phyloP scores from a whole-genome alignment of 108 stramenopile genomes.

The Fistulifera solaris region DNA sequence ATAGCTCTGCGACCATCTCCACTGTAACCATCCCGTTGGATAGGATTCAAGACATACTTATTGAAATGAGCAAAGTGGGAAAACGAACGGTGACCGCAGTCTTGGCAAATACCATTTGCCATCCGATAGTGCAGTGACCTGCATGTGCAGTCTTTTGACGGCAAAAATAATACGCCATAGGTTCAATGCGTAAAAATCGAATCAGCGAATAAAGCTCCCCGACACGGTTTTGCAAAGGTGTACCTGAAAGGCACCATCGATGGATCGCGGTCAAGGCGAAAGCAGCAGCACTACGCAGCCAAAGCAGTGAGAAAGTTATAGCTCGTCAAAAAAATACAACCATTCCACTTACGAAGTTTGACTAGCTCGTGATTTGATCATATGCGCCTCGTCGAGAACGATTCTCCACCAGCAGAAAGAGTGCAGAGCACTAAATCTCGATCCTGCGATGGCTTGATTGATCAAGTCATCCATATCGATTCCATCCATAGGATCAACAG shows the following conservation, averaged over 20 bases:
- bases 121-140: constrained; percentile 93
- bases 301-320: too few species aligned
- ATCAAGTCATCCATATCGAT: constrained; percentile 45
- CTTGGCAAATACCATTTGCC: constrained; percentile 63
- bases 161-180: constrained; percentile 97
- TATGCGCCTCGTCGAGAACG: constrained; percentile 92
- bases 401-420: constrained; percentile 90
- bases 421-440: constrained; percentile 66
- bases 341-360: constrained; percentile 39
- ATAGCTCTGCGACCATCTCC: constrained; percentile 91
- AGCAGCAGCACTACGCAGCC: constrained; percentile 55
- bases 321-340: too few species aligned
- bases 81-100: constrained; percentile 87
- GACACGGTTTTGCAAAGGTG: constrained; percentile 98
- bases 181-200: constrained; percentile 90
- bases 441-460: constrained; percentile 74
- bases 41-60: constrained; percentile 90
- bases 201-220: constrained; percentile 95
- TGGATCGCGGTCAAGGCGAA: constrained; percentile 84
- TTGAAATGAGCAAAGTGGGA: constrained; percentile 95
- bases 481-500: constrained; percentile 19
- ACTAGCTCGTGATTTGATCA: constrained; percentile 85
- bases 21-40: constrained; percentile 73
- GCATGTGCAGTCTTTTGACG: constrained; percentile 80
- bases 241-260: constrained; percentile 94